phyloP scores from a whole-genome alignment of 163 green algal genomes.

The Chlorella variabilis region DNA sequence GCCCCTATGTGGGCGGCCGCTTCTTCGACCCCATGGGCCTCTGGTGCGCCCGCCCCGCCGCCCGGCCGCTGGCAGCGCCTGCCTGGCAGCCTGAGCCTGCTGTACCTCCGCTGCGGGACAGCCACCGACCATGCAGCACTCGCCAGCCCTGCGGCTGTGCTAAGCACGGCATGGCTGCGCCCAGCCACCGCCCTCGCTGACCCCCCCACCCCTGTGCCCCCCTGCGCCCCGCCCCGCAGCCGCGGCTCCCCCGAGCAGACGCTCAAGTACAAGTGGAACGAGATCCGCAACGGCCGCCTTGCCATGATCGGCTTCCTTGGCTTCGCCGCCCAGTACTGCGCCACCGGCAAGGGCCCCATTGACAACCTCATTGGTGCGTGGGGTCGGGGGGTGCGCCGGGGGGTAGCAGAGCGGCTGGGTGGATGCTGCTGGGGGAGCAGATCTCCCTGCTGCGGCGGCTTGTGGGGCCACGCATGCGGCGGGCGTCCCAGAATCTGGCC shows the following conservation, averaged over 20 bases:
- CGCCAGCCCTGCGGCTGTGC: no score
- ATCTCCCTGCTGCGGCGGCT: no score
- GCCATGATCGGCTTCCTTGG: slow-evolving; percentile 92
- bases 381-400: no score
- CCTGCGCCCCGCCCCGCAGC: neutral
- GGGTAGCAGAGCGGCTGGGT: neutral
- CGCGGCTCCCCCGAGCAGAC: slow-evolving; percentile 2
- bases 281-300: slow-evolving; percentile 95
- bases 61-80: no score
- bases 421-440: no score
- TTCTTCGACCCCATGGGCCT: slow-evolving; percentile 91
- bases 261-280: slow-evolving; percentile 62
- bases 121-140: no score
- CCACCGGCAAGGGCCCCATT: slow-evolving; percentile 89
- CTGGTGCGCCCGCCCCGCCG: slow-evolving; percentile 44
- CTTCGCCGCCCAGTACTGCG: slow-evolving; percentile 89
- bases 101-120: no score
- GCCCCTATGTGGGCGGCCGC: slow-evolving; percentile 89
- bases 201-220: no score
- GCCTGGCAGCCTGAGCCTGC: neutral
- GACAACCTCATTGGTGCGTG: slow-evolving; percentile 85
- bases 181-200: no score
- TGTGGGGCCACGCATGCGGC: no score
- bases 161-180: no score
- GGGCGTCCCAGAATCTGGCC: no score